phyloP scores from a whole-genome alignment of 176 grass and related monocot genomes.

The Poa annua region DNA sequence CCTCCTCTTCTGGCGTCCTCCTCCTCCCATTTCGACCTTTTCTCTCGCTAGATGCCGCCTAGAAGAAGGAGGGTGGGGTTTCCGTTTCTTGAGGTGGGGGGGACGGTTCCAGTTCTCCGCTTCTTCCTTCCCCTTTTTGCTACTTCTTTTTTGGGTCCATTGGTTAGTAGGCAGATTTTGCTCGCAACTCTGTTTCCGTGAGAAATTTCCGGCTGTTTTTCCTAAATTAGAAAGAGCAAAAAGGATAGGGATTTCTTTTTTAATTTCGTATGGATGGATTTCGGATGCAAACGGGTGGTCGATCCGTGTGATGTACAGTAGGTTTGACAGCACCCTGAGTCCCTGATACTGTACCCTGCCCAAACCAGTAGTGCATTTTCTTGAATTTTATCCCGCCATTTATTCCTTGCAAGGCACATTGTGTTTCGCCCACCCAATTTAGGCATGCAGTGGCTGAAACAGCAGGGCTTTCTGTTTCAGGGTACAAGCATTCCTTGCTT shows the following conservation, averaged over 20 bases:
- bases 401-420: not conserved
- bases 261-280: not conserved
- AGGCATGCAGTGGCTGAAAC: not conserved
- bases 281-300: not conserved
- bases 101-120: not conserved
- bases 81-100: constrained; percentile 9
- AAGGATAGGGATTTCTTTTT: not conserved
- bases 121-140: not conserved
- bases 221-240: not conserved
- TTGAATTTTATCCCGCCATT: not conserved
- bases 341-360: not conserved
- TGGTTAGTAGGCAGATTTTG: not conserved
- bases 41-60: not conserved
- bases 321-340: not conserved
- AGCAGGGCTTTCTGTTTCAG: constrained; percentile 19
- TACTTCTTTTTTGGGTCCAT: too few relatives aligned
- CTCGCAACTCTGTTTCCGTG: not conserved
- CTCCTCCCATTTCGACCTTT: not conserved
- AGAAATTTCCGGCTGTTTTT: not conserved
- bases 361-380: not conserved
- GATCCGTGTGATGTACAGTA: not conserved
- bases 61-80: not conserved
- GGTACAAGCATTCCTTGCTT: not conserved
- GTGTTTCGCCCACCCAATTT: not conserved
- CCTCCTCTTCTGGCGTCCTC: not conserved